These are phyloP conservation scores for Gymnopilus junonius DNA, from an alignment of 768 basidiomycete species.

Conservation along the genomic window DNA sequence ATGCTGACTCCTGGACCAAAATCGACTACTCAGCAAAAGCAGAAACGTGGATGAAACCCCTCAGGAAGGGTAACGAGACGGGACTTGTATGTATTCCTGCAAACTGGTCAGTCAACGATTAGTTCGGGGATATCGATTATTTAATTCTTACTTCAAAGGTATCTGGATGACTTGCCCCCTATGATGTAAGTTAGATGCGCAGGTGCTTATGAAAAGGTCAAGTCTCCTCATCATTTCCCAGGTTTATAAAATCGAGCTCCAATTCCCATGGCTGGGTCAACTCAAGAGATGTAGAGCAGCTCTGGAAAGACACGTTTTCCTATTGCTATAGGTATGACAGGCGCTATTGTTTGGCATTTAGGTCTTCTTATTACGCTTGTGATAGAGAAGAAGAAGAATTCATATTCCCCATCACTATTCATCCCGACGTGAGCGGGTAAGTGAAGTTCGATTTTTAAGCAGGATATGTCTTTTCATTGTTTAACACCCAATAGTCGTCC, in stretches of 20 bases:
- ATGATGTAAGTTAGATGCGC: constrained; percentile 56
- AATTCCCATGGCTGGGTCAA: constrained; percentile 85
- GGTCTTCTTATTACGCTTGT: constrained; percentile 1
- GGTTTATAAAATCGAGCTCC: constrained; percentile 70
- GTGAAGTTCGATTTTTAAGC: constrained; percentile 21
- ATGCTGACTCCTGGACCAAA: constrained; percentile 73
- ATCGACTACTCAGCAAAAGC: constrained; percentile 67
- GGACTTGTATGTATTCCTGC: constrained; percentile 65
- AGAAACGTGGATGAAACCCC: constrained; percentile 75
- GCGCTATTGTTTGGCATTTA: too few relatives aligned
- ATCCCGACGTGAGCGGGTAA: constrained; percentile 76
- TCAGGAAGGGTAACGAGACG: constrained; percentile 64
- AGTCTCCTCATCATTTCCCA: constrained; percentile 22
- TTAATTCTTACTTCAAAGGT: constrained; percentile 36
- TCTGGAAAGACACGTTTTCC: constrained; percentile 78
- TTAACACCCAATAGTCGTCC: constrained; percentile 46
- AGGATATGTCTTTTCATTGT: constrained; percentile 7
- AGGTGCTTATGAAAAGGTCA: neutral
- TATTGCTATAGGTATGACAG: constrained; percentile 61
- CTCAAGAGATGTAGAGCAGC: constrained; percentile 63
- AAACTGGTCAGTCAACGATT: constrained; percentile 55
- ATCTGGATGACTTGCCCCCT: constrained; percentile 75
- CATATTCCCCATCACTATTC: constrained; percentile 79
- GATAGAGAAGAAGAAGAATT: constrained; percentile 64
- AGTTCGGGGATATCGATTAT: neutral